Base-by-base conservation (phyloP, 352 stramenopile species). In the Pythium periplocum region DNA sequence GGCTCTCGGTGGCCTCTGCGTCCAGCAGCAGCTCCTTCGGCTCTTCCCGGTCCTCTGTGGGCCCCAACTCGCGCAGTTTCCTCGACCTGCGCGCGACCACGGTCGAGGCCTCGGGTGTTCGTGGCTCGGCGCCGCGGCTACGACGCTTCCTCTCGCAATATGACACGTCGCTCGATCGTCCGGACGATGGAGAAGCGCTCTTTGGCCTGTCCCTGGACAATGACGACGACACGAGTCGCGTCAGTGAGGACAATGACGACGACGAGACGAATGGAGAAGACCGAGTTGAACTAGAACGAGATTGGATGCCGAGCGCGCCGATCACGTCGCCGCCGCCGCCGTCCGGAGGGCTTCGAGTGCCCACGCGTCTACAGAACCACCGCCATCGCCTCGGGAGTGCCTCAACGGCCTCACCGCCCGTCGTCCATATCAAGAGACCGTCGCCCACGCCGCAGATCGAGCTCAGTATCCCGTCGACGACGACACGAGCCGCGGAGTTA, bases 1-100 rank as follows among this genome's bases (percentile, higher is more conserved):
- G 78, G 78, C 57, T 88, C 40, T 51, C 73, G 12, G 55, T 86
- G 17, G 78, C 75, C 6, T 73, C 68, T 0, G 48, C 66, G 2
- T 72, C 65, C 12, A 73, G 63, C 3, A 64, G 37, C 36, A 31
- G 34, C 3, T 32, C 26, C n/a, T 35, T 6, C 33, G 45, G 42
- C 43, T 66, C 54, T 34, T 53, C 46, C 39, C 42, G 53, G 9
- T 77, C 68, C 34, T 71, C 64, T 11, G 38, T 49, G 39, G 17
- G 17, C 17, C 17, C 17, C 17, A 26, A 26, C 17, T 26, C 17
- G 17, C 17, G 17, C 17, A 26, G 17, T 26, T 26, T 26, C 17
- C 17, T 57, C 54, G 30, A 50, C 49, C 26, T 62, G 48, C 11
- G 53, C 35, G 30, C 11, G 35, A 7, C 7, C 17, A 6, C 51